Evolutionary conservation across 768 basidiomycete genomes (phyloP), one percentile per base, ranked within the genome.

Genomic region (Suillus hirtellus): DNA sequence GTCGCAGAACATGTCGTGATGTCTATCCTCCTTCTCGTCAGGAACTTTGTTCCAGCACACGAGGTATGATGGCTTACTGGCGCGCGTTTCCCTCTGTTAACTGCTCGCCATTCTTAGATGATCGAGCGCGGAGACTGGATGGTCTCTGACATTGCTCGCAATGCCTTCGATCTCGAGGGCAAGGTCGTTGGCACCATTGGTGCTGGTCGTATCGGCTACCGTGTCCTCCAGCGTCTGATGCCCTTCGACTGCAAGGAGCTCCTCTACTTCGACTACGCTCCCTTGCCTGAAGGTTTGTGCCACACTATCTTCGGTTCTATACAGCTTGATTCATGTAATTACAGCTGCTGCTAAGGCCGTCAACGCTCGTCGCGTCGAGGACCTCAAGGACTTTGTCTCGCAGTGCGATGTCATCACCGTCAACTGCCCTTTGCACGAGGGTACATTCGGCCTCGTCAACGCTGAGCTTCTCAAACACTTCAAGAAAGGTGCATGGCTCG

Each of bases 181-280:
- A 97, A 96, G 79, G 90, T 94, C 60, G 87, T 96, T 60, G 95
- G 94, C 19, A 96, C 95, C 49, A 92, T 97, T 65, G 94, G 93
- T 61, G 86, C 86, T 70, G 87, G 87, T 37, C 80, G 87, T 61
- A 96, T 96, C 72, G 95, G 95, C 8, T 94, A 92, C 81, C 87
- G 92, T 71, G 92, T 93, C 34, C 81, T 94, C 55, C 88, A 93
- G 73, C 87, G 92, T 62, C 79, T 94, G 49, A 69, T 84, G 40
- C 90, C 92, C 7, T 96, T 97, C 79, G 83, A 94, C 78, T 87
- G 85, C 83, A 95, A 95, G 76, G 92, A 96, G 72, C 84, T 96
- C 44, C 77, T 96, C 65, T 96, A 95, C 82, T 96, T 88, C 73
- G 93, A 95, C 77, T 94, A 95, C 72, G 81, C 85, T 4, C 80